These are phyloP conservation scores for Jaapia argillacea DNA, from an alignment of 768 basidiomycete species.

Conservation along the genomic window DNA sequence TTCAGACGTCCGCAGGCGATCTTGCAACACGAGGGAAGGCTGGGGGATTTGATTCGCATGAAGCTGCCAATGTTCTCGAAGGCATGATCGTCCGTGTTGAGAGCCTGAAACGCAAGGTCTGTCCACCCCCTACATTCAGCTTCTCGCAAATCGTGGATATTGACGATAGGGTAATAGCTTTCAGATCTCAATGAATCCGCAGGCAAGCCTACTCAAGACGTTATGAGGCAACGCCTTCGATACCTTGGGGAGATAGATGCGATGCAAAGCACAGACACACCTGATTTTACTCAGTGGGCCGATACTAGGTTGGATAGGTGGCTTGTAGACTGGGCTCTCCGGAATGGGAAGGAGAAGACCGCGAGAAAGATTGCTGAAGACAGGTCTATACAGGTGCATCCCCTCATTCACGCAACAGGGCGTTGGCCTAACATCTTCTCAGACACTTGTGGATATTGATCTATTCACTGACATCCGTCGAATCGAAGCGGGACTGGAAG, in stretches of 20 bases:
- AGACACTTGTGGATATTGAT: conserved; percentile 87
- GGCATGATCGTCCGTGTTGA: conserved; percentile 69
- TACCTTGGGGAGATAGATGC: conserved; percentile 60
- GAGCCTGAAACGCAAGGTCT: conserved; percentile 82
- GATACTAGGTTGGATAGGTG: conserved; percentile 77
- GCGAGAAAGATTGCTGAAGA: conserved; percentile 70
- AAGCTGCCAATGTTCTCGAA: conserved; percentile 54
- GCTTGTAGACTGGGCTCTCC: conserved; percentile 88
- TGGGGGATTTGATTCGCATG: conserved; percentile 33
- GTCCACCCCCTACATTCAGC: conserved; percentile 7
- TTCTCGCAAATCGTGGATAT: background rate
- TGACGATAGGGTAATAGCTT: conserved; percentile 24
- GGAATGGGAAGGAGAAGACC: conserved; percentile 68
- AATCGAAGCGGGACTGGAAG: conserved; percentile 72
- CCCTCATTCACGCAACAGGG: background rate
- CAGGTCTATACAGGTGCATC: conserved; percentile 66
- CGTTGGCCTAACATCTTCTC: conserved; percentile 4
- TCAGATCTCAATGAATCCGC: conserved; percentile 36
- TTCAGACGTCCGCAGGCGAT: conserved; percentile 49
- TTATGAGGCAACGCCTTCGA: conserved; percentile 65
- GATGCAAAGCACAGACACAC: conserved; percentile 36
- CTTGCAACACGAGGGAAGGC: conserved; percentile 36
- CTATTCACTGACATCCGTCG: conserved; percentile 82
- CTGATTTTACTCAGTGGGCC: conserved; percentile 68
- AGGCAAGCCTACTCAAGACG: conserved; percentile 51